Base-by-base conservation (phyloP, 768 basidiomycete genomes). In the Termitomyces sp. region DNA sequence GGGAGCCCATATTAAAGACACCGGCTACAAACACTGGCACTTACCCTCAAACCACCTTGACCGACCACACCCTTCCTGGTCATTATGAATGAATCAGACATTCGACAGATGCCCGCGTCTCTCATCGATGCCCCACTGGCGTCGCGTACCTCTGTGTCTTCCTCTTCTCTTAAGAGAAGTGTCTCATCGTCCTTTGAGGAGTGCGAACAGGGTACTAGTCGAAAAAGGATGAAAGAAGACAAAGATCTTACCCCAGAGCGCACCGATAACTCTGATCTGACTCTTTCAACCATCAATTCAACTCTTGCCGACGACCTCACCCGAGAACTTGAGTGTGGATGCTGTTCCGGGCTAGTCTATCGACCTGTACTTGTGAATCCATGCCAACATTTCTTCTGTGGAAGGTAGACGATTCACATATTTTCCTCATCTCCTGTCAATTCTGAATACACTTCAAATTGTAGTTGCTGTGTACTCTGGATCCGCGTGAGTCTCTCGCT, bases 321-420 rank as follows among this genome's bases (percentile, higher is more conserved):
- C 25, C 77, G 88, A 64, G 90, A 92, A 66, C 77, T 93, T 38
- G 86, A 90, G 60, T 94, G 91, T 61, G 91, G 89, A 20, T 93
- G 91, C 66, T 94, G 91, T 69, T 80, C 89, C 16, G 91, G 83
- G 54, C 76, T 94, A 40, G 85, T 89, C 55, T 91, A 94, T 70
- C 77, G 82, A 56, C 91, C 91, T 3, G 91, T 94, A 15, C 73
- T 91, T 27, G 88, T 94, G 49, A 77, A 80, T 33, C 91, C 91
- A 29, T 94, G 91, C 67, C 89, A 92, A 62, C 91, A 94, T 76
- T 91, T 89, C 77, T 93, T 92, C 66, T 94, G 91, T 64, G 91
- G 91, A 69, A 91, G 91, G 89, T 91, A 69, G 55, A 72, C 61
- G 46, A 16, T 42, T 20, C 33, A 25, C 46, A 27, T 20, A n/a